Base-by-base conservation (phyloP, 2,329 filamentous ascomycete species). In the Talaromyces sp. region DNA sequence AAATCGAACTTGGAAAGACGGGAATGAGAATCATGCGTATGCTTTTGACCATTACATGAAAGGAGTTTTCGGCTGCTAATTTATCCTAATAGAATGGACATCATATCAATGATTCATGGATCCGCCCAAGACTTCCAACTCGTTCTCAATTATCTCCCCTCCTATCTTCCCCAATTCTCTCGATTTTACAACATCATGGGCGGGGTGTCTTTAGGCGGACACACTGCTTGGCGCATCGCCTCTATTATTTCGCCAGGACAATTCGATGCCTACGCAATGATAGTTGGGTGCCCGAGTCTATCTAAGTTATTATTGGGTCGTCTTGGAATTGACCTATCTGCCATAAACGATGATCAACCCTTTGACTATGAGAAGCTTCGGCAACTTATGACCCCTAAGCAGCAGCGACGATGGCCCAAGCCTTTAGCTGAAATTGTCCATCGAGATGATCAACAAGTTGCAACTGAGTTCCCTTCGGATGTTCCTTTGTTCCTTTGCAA, bases 21-120 rank as follows among this genome's bases (percentile, higher is more conserved):
- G 46, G n/a, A 49, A 49, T 17, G 46, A 49, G 36, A 39, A 49
- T 13, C 46, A 49, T 33, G 46, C 46, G 46, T 49, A 41, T 32
- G 46, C 16, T 16, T 19, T 10, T 5, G 3, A 39, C 16, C 9
- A 14, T 35, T 7, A n/a, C 17, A 39, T 5, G 10, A 8, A 19
- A 11, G 1, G 10, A 20, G 33, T 20, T 6, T 35, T 13, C n/a
- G 11, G 14, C 4, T 17, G 24, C 46, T 46, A 24, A 46, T 3
- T 3, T 22, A 16, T 11, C 5, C 6, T 13, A 14, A n/a, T 24
- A 49, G 46, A 5, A 49, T 49, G 46, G 46, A 49, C 16, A 36
- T 49, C 11, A 17, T 49, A 11, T 49, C 46, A 9, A 49, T 49
- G 11, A 49, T 49, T 13, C 33, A 36, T 27, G 46, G 46, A 37